Base-by-base conservation (phyloP, 371 early-diverging fungal genomes). In the Chytridium lagenaria region DNA sequence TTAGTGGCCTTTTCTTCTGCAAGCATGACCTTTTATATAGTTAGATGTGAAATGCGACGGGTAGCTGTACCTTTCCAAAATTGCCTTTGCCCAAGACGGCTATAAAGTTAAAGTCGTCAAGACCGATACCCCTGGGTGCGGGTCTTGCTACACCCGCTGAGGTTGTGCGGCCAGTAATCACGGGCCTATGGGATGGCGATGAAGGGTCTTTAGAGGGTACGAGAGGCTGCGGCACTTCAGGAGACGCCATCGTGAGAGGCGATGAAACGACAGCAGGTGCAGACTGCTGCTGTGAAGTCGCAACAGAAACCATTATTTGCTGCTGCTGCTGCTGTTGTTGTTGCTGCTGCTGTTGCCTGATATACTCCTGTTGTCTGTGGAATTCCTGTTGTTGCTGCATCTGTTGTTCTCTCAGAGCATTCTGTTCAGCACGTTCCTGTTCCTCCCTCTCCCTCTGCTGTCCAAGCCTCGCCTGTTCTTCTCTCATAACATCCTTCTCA, bases 51-150 rank as follows among this genome's bases (percentile, higher is more conserved):
- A 36, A 12, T 15, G n/a, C 49, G 64, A 78, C 7, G 39, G 19
- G n/a, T 40, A 2, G 10, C 31, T 28, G 68, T 59, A 95, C 93
- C 86, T 99, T 99, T 71, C 99, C 99, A 88, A 98, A 99, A 79
- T 94, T 95, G 39, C 99, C 99, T 77, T 93, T 94, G 55, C 99
- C 99, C 30, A 99, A 82, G 0, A 98, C 97, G 31, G 94, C 93
- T 68, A 96, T 74, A 70, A 99, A 93, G 67, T 89, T 87, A 78
- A 98, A 99, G 78, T 98, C 95, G 50, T 89, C 84, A 73, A 23
- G 50, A 12, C 77, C 77, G 39, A 81, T 74, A 0, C 74, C 77
- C 36, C 72, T 69, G 19, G 72, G 61, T 22, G 68, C 28, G 52
- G 57, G 31, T 23, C 28, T 37, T 7, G 30, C 16, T 7, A 36